Conservation (phyloP, 2,329 filamentous ascomycete species). For the Cytospora paraplurivora region DNA sequence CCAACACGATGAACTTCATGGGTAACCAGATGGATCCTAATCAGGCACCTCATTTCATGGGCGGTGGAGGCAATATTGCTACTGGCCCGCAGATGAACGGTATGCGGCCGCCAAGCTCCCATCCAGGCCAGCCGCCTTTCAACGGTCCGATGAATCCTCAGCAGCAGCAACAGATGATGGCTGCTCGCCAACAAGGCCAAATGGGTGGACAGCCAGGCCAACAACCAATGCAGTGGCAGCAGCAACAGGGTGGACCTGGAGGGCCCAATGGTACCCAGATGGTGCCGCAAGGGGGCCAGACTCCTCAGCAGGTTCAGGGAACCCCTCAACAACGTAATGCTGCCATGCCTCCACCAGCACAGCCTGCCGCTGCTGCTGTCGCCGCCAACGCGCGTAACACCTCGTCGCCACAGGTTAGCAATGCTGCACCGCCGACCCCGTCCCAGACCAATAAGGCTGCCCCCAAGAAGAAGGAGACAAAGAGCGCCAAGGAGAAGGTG, state of each 20-base stretch:
- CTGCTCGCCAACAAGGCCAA: slow-evolving; percentile 44
- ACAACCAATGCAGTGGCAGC: slow-evolving; percentile 51
- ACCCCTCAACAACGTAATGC: slow-evolving; percentile 67
- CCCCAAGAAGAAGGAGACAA: slow-evolving; percentile 75
- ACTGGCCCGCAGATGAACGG: slow-evolving; percentile 60
- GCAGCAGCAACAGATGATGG: slow-evolving; percentile 65
- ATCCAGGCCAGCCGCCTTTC: slow-evolving; percentile 57
- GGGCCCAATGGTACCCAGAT: slow-evolving; percentile 46
- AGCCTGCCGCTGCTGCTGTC: slow-evolving; percentile 49
- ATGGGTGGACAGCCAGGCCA: slow-evolving; percentile 42
- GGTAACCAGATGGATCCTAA: slow-evolving; percentile 63
- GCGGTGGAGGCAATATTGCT: slow-evolving; percentile 55
- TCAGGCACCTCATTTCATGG: slow-evolving; percentile 62
- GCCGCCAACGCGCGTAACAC: slow-evolving; percentile 56
- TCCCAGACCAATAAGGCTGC: slow-evolving; percentile 71
- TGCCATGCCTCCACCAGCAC: slow-evolving; percentile 68
- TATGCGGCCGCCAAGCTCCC: slow-evolving; percentile 70
- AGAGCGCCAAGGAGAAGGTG: slow-evolving; percentile 70
- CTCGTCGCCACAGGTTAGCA: slow-evolving; percentile 64
- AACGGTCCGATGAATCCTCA: slow-evolving; percentile 61
- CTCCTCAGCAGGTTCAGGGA: slow-evolving; percentile 60
- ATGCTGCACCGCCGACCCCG: slow-evolving; percentile 74
- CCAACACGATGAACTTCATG: slow-evolving; percentile 64
- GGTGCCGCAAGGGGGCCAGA: slow-evolving; percentile 45
- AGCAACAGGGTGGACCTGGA: slow-evolving; percentile 39